These are phyloP conservation scores for Anthostomella pinea DNA, from an alignment of 2,329 filamentous ascomycete species.

Conservation along the genomic window DNA sequence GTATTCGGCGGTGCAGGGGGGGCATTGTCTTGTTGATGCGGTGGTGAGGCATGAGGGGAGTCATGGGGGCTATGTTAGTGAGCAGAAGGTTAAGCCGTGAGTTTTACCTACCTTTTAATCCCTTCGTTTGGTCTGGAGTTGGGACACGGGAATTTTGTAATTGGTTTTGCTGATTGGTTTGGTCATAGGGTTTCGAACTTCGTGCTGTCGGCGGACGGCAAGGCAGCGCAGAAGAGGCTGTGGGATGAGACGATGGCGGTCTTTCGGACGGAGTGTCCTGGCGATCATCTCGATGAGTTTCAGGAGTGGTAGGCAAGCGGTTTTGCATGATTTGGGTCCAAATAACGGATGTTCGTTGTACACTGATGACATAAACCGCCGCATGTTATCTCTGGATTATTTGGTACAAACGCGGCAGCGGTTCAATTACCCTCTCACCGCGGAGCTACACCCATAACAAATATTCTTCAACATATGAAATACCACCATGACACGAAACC, in stretches of 20 bases:
- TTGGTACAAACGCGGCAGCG: too few species aligned
- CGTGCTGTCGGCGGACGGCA: constrained; percentile 12
- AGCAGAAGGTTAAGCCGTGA: constrained; percentile 18
- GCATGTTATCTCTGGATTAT: too few species aligned
- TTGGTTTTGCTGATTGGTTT: not conserved
- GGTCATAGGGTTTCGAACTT: constrained; percentile 16
- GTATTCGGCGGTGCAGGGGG: constrained; percentile 15
- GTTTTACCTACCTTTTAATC: not conserved
- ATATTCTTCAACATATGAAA: too few species aligned
- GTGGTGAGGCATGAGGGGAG: constrained; percentile 9
- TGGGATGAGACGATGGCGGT: constrained; percentile 20
- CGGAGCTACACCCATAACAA: too few species aligned
- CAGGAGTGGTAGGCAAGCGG: too few species aligned
- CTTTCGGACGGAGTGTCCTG: constrained; percentile 4
- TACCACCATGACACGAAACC: too few species aligned
- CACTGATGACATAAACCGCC: too few species aligned
- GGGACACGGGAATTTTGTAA: not conserved
- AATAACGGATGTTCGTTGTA: too few species aligned
- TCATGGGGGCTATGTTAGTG: constrained; percentile 19
- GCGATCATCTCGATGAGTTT: too few species aligned
- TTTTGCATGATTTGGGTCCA: too few species aligned
- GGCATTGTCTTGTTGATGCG: constrained; percentile 13
- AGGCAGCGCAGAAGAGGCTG: constrained; percentile 13
- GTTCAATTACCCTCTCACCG: too few species aligned
- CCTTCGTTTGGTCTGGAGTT: not conserved